Conservation (phyloP, 139 green algal species). For the Coelastrella sp. region DNA sequence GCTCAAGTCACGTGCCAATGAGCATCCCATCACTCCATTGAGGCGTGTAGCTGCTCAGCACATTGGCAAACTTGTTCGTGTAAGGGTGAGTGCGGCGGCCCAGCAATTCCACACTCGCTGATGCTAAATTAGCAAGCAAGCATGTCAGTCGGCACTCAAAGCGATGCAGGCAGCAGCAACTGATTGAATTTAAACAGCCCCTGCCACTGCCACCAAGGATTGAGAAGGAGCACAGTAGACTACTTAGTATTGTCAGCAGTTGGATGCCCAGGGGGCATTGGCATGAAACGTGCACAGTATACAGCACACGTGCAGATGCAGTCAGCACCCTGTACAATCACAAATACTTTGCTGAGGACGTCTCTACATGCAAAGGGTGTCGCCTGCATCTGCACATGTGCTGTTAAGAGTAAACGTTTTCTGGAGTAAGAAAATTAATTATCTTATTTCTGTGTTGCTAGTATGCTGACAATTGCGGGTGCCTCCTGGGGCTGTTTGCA, state of each 20-base stretch:
- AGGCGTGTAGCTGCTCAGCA: slow-evolving; percentile 78
- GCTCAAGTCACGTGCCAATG: slow-evolving; percentile 49
- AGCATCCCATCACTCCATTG: slow-evolving; percentile 62
- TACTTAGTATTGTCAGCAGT: too few species aligned
- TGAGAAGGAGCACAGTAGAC: too few species aligned
- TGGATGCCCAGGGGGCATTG: too few species aligned
- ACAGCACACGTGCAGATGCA: too few species aligned
- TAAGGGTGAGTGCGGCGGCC: slow-evolving; percentile 66
- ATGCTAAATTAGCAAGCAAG: not conserved
- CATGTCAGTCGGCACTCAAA: not conserved
- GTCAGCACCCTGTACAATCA: too few species aligned
- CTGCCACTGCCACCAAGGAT: too few species aligned
- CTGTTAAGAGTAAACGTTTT: too few species aligned
- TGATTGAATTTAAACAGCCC: not conserved
- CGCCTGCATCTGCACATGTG: too few species aligned
- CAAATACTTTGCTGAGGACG: too few species aligned
- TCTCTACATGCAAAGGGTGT: too few species aligned
- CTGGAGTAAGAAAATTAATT: too few species aligned
- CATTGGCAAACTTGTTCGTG: slow-evolving; percentile 90
- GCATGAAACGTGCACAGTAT: too few species aligned
- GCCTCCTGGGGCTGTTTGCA: not conserved
- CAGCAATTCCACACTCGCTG: not conserved
- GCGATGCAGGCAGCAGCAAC: not conserved
- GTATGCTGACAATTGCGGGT: not conserved
- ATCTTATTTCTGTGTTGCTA: not conserved